Conservation (phyloP, 2,329 filamentous ascomycete species). For the Nigrospora osmanthi region DNA sequence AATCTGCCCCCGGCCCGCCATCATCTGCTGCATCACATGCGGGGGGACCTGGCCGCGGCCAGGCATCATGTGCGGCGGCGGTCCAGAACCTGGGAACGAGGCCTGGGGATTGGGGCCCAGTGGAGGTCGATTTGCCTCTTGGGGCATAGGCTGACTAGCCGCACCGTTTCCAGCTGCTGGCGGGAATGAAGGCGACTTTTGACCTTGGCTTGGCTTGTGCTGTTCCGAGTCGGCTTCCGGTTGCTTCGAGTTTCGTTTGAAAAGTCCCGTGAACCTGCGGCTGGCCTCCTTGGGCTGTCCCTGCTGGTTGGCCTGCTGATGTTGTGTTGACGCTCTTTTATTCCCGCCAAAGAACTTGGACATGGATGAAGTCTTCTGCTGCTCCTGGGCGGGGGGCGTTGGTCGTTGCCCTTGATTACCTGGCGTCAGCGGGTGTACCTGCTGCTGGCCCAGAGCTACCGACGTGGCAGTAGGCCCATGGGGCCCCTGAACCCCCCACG, state of each 20-base stretch:
- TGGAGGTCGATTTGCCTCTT: background rate
- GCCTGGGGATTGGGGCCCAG: conserved; percentile 8
- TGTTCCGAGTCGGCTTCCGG: background rate
- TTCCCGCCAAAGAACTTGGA: conserved; percentile 14
- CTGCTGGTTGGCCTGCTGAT: conserved; percentile 5
- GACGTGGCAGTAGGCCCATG: background rate
- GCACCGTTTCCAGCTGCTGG: background rate
- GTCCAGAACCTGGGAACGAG: conserved; percentile 3
- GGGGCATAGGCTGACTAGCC: conserved; percentile 6
- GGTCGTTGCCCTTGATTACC: background rate
- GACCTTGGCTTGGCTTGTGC: background rate
- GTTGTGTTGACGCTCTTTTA: background rate
- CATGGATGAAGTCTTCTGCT: conserved; percentile 6
- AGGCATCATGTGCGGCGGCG: background rate
- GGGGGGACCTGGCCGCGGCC: background rate
- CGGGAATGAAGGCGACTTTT: background rate
- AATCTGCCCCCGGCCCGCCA: conserved; percentile 9
- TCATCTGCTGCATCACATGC: background rate
- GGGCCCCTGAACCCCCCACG: background rate
- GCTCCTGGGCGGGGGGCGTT: conserved; percentile 1
- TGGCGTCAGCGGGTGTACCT: background rate
- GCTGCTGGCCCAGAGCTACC: conserved; percentile 1
- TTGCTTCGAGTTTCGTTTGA: conserved; percentile 18
- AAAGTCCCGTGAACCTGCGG: conserved; percentile 18
- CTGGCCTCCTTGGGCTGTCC: conserved; percentile 14